Evolutionary conservation across 257 asterid species (phyloP).

Genomic region (Nicotiana attenuata): DNA sequence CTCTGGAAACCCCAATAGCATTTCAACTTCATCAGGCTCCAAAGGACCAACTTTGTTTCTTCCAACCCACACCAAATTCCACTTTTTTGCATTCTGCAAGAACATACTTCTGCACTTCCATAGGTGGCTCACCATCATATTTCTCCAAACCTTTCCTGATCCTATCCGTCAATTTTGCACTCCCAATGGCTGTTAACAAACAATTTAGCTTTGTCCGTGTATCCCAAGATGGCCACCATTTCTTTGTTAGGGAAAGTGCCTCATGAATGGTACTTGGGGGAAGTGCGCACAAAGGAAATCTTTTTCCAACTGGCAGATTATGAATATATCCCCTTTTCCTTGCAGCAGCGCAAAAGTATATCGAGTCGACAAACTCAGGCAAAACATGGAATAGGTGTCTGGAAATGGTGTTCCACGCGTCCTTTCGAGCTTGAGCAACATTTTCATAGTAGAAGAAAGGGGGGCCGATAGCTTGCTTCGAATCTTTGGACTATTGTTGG

Average conservation of each 20-base stretch:
- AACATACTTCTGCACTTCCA: conserved; percentile 25
- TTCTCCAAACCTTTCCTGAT: conserved; percentile 42
- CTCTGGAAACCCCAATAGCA: too few species aligned
- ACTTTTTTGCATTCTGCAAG: conserved; percentile 45
- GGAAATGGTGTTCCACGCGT: conserved; percentile 47
- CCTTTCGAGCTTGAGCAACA: conserved; percentile 32
- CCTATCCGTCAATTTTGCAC: conserved; percentile 44
- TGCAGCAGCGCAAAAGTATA: conserved; percentile 40
- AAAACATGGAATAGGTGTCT: conserved; percentile 33
- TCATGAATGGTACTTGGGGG: not conserved
- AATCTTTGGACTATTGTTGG: conserved; percentile 23
- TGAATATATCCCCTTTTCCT: conserved; percentile 63
- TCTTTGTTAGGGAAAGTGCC: not conserved
- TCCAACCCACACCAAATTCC: conserved; percentile 10
- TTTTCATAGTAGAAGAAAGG: conserved; percentile 58
- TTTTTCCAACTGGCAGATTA: conserved; percentile 43
- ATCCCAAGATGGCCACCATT: not conserved
- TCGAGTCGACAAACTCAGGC: conserved; percentile 64
- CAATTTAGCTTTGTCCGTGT: too few species aligned
- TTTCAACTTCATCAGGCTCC: too few species aligned
- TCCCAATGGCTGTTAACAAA: too few species aligned
- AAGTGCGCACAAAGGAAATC: not conserved
- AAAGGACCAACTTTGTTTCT: too few species aligned
- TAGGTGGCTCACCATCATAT: conserved; percentile 35
- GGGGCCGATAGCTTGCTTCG: conserved; percentile 34